Evolutionary conservation across 805 yeast genomes (phyloP), one percentile per base, ranked within the genome.

Genomic region (Pachysolen tannophilus): DNA sequence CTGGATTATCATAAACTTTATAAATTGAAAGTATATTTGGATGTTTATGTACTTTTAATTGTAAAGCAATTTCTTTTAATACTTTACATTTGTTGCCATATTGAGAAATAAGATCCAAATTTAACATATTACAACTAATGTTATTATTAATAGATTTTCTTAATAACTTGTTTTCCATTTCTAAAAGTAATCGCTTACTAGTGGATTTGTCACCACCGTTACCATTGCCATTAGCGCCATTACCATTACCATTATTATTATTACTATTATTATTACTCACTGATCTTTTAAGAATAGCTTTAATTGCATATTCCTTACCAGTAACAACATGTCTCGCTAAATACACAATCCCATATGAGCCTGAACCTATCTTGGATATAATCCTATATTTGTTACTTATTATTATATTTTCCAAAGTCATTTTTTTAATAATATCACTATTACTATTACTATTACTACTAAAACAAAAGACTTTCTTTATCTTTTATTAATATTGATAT

Each of bases 261-360:
- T 13, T 35, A 13, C 19, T 33, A 32, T 18, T 30, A 20, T 13
- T 26, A 28, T 32, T 32, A 38, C 15, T 48, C 31, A 43, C 24
- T 42, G 43, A 3, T 35, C 63, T 61, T 43, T 78, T 78, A 28
- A 78, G 60, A 4, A 82, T 65, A 35, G 81, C 75, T 52, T 86
- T 86, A 41, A 87, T 73, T 2, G 95, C 95, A 46, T 64, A 77
- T 15, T 62, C 57, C 32, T 63, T 56, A 13, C 69, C 65, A 0
- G 80, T 67, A 28, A 45, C 49, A 15, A 65, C 43, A 50, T 85
- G 81, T 39, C 67, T 56, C 3, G 84, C 87, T 13, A 73, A 64
- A 60, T 81, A 84, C 6, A 86, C 90, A 21, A 81, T 64, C 4
- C 94, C 94, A 48, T 79, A 86, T 16, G 94, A 87, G 19, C 96